Base-by-base conservation (phyloP, 2,329 filamentous ascomycete species). In the Cordyceps sp. region DNA sequence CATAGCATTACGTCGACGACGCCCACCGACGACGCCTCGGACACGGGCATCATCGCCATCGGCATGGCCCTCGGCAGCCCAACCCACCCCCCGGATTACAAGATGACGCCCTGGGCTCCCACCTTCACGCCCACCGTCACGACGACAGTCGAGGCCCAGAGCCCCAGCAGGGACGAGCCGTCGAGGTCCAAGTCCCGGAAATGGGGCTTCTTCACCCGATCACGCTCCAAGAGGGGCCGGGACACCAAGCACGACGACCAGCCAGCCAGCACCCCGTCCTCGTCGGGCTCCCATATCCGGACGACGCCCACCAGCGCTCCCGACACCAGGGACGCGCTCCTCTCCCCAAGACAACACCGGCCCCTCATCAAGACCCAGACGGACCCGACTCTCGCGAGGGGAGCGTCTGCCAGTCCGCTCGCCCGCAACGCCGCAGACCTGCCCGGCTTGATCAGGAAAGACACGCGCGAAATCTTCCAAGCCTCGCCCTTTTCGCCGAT, bases 51-150 rank as follows among this genome's bases (percentile, higher is more conserved):
- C n/a, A 48, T 48, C 37, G 62, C 59, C 42, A 84, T 85, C 38
- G 80, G 80, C 9, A 75, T 85, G 64, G 79, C 79, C 2, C 55
- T 84, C 34, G 79, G 78, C 21, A 84, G 78, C 44, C 79, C 79
- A 17, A 57, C 62, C n/a, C 57, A 58, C 25, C 50, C 54, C 13
- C 54, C 56, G 22, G 36, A 39, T 22, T 33, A 33, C 33, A 34
- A 32, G 23, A 39, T 41, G 23, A 37, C 41, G 15, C 47, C 48
- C 22, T 52, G 48, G 41, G 50, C 45, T 22, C 47, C 45, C 45
- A 30, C 45, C 15, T 30, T 33, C 13, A 22, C 37, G 31, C 45
- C 45, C 31, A 43, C 42, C 10, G 42, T 45, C 30, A 44, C 41
- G 14, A 38, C 48, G 6, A 39, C 36, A 25, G 21, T 23, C 8